These are phyloP conservation scores for Collariella sp. DNA, from an alignment of 495 filamentous ascomycete genomes.

Conservation along the genomic window DNA sequence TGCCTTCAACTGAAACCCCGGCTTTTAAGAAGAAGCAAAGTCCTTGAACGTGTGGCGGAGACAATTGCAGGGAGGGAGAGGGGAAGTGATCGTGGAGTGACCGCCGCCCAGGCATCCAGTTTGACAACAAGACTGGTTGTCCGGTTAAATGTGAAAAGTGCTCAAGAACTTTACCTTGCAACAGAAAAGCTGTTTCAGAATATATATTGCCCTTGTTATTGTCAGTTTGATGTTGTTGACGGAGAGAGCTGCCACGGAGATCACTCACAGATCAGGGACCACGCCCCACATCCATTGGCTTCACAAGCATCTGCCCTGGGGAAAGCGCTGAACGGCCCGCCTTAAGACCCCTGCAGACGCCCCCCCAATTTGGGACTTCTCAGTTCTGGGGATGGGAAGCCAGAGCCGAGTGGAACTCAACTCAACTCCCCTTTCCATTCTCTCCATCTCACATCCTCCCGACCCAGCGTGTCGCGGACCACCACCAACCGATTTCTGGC, in stretches of 20 bases:
- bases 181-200: not conserved
- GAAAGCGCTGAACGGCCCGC: too few relatives aligned
- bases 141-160: not conserved
- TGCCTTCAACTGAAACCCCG: too few relatives aligned
- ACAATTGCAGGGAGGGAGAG: not conserved
- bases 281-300: too few relatives aligned
- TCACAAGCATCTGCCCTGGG: too few relatives aligned
- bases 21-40: not conserved
- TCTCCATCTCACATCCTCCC: too few relatives aligned
- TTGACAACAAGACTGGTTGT: not conserved
- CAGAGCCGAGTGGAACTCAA: too few relatives aligned
- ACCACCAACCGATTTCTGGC: slow-evolving; percentile 24
- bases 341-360: too few relatives aligned
- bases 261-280: too few relatives aligned
- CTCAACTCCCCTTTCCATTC: too few relatives aligned
- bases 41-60: not conserved
- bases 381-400: too few relatives aligned
- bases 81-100: not conserved
- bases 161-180: not conserved
- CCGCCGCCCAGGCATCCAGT: not conserved
- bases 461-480: slow-evolving; percentile 26
- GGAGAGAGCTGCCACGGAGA: not conserved
- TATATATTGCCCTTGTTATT: not conserved
- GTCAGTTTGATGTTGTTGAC: not conserved
- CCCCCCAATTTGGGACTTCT: too few relatives aligned